Evolutionary conservation across 2,329 filamentous ascomycete genomes (phyloP).

Genomic region (Xylaria sp.): DNA sequence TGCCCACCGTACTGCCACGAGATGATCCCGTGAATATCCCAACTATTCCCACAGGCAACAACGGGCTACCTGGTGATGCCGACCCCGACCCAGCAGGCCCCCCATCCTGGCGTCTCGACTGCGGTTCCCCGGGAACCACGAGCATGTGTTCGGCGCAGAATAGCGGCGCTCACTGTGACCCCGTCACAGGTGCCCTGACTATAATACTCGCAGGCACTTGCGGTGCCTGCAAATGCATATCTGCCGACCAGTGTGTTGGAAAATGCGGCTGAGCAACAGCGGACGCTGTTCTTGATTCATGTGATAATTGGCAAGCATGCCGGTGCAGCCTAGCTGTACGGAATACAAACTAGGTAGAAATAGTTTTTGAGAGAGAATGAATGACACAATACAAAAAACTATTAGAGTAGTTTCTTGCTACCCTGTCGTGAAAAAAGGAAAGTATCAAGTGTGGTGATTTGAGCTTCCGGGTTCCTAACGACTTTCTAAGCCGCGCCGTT

Average conservation of each 20-base stretch:
- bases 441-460: too few species aligned
- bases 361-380: background rate
- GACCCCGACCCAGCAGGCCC: slow-evolving; percentile 15
- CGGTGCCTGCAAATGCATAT: slow-evolving; percentile 41
- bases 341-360: background rate
- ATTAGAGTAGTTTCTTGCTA: background rate
- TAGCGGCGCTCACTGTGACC: slow-evolving; percentile 43
- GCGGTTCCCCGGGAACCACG: slow-evolving; percentile 41
- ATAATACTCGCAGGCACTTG: slow-evolving; percentile 44
- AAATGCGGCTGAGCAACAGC: slow-evolving; percentile 34
- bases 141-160: slow-evolving; percentile 42
- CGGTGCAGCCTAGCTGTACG: slow-evolving; percentile 8
- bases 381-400: background rate
- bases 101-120: slow-evolving; percentile 41
- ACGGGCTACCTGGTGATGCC: slow-evolving; percentile 4
- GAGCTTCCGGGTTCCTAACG: too few species aligned
- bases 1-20: slow-evolving; percentile 21
- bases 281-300: background rate
- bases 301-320: background rate
- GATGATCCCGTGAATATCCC: background rate
- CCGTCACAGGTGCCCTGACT: slow-evolving; percentile 41
- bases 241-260: slow-evolving; percentile 37
- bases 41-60: slow-evolving; percentile 1
- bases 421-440: background rate
- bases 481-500: too few species aligned